phyloP scores from a whole-genome alignment of 2,329 filamentous ascomycete genomes.

The Coleophoma eucalyptorum region DNA sequence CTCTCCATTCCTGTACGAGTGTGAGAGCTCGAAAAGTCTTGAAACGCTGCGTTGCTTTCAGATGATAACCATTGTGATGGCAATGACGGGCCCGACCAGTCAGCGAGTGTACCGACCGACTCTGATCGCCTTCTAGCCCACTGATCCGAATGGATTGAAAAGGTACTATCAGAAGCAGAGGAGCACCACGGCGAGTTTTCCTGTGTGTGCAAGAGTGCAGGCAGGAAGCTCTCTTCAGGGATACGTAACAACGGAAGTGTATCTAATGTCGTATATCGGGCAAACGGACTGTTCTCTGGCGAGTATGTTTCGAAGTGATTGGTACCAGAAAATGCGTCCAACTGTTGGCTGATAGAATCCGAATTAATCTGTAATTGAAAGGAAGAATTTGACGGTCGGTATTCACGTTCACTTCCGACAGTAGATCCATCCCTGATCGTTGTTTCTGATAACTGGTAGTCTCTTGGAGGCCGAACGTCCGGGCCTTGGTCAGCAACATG shows the following conservation, averaged over 20 bases:
- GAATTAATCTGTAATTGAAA: too few relatives aligned
- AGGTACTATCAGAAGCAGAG: conserved; percentile 25
- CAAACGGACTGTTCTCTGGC: conserved; percentile 6
- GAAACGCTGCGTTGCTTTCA: conserved; percentile 12
- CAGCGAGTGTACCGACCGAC: conserved; percentile 17
- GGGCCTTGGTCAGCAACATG: conserved; percentile 2
- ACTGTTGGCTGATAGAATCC: too few relatives aligned
- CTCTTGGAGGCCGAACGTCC: too few relatives aligned
- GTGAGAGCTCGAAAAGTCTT: conserved; percentile 18
- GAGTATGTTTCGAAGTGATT: background rate
- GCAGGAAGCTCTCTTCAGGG: conserved; percentile 22
- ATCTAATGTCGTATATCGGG: conserved; percentile 13
- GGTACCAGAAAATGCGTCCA: too few relatives aligned
- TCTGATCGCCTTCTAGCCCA: conserved; percentile 17
- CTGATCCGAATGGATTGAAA: conserved; percentile 24
- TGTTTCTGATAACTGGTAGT: too few relatives aligned
- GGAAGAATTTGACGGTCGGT: conserved; percentile 1
- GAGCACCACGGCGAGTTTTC: conserved; percentile 26
- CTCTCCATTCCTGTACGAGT: conserved; percentile 19
- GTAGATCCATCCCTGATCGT: too few relatives aligned
- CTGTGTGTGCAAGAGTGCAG: conserved; percentile 20
- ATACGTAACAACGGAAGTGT: conserved; percentile 22
- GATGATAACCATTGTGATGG: conserved; percentile 18
- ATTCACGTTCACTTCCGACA: too few relatives aligned
- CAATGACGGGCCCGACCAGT: conserved; percentile 17